Percentiles rank a stretch among this genome's conserved stretches.
Conservation (phyloP, 768 basidiomycete genomes). For the Coprinellus aureogranulatus region DNA sequence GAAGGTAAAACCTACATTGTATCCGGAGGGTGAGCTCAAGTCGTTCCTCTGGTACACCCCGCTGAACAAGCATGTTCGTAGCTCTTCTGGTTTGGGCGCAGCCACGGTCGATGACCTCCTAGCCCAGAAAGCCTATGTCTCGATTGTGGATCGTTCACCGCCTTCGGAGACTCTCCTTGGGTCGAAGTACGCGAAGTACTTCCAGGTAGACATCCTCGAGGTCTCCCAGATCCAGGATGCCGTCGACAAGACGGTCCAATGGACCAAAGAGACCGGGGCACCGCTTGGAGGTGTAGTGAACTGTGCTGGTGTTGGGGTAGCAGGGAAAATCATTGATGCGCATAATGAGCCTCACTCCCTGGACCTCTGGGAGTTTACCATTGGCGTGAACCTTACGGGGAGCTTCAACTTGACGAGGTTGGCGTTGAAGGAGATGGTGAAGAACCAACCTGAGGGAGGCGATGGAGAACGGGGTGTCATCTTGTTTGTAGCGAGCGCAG, state of each 20-base stretch:
- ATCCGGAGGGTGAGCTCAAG: constrained; percentile 49
- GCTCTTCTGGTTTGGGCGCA: constrained; percentile 57
- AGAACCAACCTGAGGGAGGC: constrained; percentile 43
- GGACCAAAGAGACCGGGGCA: constrained; percentile 41
- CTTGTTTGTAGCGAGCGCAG: constrained; percentile 54
- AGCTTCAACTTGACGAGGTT: constrained; percentile 59
- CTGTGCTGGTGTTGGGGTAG: constrained; percentile 53
- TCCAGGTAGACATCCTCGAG: constrained; percentile 40
- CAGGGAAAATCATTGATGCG: constrained; percentile 45
- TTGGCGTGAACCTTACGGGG: constrained; percentile 57
- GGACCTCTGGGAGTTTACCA: constrained; percentile 50
- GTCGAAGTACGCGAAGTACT: constrained; percentile 33
- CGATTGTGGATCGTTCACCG: constrained; percentile 50
- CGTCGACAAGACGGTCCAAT: constrained; percentile 36
- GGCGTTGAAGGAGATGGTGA: constrained; percentile 48
- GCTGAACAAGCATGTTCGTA: constrained; percentile 17
- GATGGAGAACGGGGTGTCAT: constrained; percentile 60
- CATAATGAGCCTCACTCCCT: constrained; percentile 46
- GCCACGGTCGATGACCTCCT: constrained; percentile 49
- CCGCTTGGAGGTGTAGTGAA: constrained; percentile 59
- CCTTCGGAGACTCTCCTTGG: constrained; percentile 26
- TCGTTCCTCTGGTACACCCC: neutral
- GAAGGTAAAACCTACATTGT: constrained; percentile 53
- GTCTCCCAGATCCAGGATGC: constrained; percentile 35
- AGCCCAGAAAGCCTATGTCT: constrained; percentile 41